Evolutionary conservation across 306 rosid species (phyloP).

Genomic region (Heteromeles arbutifolia): DNA sequence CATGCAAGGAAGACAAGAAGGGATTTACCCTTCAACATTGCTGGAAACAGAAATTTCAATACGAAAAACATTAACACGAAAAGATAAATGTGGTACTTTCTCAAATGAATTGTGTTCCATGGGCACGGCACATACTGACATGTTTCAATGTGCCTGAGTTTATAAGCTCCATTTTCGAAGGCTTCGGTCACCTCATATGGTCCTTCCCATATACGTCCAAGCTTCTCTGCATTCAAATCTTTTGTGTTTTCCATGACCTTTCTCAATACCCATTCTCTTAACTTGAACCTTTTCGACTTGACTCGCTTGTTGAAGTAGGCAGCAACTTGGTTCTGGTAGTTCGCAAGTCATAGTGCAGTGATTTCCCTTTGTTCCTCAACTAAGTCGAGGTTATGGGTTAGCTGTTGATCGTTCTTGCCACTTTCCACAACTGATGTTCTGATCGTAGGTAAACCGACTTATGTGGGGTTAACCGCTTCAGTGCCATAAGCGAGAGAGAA

Average conservation of each 20-base stretch:
- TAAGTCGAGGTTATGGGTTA: neutral
- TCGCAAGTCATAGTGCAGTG: neutral
- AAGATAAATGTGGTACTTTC: too few species aligned
- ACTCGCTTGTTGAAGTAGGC: neutral
- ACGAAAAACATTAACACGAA: too few species aligned
- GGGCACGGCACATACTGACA: too few species aligned
- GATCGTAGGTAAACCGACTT: neutral
- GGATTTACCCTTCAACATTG: too few species aligned
- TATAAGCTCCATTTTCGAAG: too few species aligned
- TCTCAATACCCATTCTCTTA: neutral
- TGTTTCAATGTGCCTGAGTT: too few species aligned
- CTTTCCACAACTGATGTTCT: neutral
- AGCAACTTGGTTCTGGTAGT: neutral
- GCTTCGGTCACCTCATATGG: too few species aligned
- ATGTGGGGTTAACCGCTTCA: neutral
- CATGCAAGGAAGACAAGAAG: too few species aligned
- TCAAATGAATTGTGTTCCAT: too few species aligned
- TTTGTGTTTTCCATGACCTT: neutral
- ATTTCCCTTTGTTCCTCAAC: neutral
- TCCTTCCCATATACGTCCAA: neutral
- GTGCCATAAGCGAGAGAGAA: neutral
- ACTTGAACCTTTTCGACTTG: neutral
- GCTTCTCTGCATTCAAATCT: neutral
- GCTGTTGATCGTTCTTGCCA: neutral
- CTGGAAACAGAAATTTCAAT: too few species aligned